Evolutionary conservation across 805 yeast species (phyloP).

Genomic region (Candida silvatica): DNA sequence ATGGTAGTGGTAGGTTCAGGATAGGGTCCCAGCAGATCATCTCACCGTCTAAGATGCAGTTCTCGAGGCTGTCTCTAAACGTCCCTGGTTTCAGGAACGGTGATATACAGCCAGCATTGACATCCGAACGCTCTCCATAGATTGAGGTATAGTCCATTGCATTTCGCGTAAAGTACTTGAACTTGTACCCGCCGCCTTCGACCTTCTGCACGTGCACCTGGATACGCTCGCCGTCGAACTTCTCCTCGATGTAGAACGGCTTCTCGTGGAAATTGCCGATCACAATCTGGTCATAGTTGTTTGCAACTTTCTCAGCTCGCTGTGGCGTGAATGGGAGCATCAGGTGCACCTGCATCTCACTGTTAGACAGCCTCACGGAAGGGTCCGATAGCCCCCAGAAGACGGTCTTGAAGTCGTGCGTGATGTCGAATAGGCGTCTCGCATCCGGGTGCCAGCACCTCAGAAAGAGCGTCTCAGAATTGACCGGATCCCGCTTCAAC

Average conservation of each 20-base stretch:
- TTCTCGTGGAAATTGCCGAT: slow-evolving; percentile 19
- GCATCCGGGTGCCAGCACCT: slow-evolving; percentile 77
- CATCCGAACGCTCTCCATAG: slow-evolving; percentile 40
- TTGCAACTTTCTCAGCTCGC: slow-evolving; percentile 48
- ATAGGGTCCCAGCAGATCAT: slow-evolving; percentile 80
- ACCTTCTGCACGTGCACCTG: slow-evolving; percentile 58
- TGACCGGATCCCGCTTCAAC: slow-evolving; percentile 50
- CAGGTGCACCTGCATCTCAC: slow-evolving; percentile 33
- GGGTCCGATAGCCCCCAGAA: slow-evolving; percentile 52
- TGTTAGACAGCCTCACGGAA: slow-evolving; percentile 28
- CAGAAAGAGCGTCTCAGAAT: slow-evolving; percentile 52
- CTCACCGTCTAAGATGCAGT: slow-evolving; percentile 74
- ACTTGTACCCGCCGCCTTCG: slow-evolving; percentile 21
- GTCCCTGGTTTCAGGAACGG: slow-evolving; percentile 24
- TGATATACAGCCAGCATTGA: slow-evolving; percentile 19
- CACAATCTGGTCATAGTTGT: slow-evolving; percentile 43
- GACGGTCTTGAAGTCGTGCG: slow-evolving; percentile 53
- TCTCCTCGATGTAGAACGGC: slow-evolving; percentile 72
- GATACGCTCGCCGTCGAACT: slow-evolving; percentile 88
- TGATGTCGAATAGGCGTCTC: slow-evolving; percentile 49
- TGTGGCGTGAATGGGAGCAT: slow-evolving; percentile 68
- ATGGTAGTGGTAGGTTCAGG: slow-evolving; percentile 53
- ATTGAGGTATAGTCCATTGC: slow-evolving; percentile 65
- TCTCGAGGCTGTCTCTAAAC: slow-evolving; percentile 21
- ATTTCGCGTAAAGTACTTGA: slow-evolving; percentile 52